Base-by-base conservation (phyloP, 2,329 filamentous ascomycete genomes). In the Diaporthe aspalathi region DNA sequence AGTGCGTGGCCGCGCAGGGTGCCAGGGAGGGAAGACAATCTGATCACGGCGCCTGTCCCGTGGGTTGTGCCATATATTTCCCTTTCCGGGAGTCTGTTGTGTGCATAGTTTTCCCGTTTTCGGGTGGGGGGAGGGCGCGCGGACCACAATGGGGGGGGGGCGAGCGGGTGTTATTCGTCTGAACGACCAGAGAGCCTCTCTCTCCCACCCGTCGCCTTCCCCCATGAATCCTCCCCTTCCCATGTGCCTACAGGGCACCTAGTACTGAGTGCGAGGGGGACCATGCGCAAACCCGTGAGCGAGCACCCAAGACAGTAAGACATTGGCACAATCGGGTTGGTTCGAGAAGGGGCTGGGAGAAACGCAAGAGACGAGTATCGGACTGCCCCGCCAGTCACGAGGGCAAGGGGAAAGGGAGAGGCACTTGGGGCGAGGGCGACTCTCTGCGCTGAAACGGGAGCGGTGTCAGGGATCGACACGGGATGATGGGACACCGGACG, bases 381-480 rank as follows among this genome's bases (percentile, higher is more conserved):
- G 40, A 45, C 56, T 32, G 9, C 56, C 20, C 56, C 24, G 40
- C 56, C 56, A 62, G 27, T 62, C 5, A 17, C 16, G 54, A 35
- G 20, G n/a, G 16, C 7, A 24, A n/a, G n/a, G n/a, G 47, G 3
- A 43, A 40, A 4, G 14, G 54, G 32, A 8, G 50, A 53, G 50
- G 14, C 6, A 38, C 11, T 16, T n/a, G n/a, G 40, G 27, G 57
- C 17, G 24, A 22, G 57, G 57, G 57, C 40, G 57, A 24, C 40
- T 62, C 57, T 62, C 57, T 62, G 40, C 27, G 40, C 40, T 62
- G 57, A 62, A 62, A 62, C 57, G 24, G 12, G 40, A 62, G 20
- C 24, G 57, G 57, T 62, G 57, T 62, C 57, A 47, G 9, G 57
- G 57, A 62, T 62, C 57, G 27, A 62, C 57, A 62, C 57, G 57